These are phyloP conservation scores for Penicillium odoratum DNA, from an alignment of 495 filamentous ascomycete genomes.

Conservation along the genomic window DNA sequence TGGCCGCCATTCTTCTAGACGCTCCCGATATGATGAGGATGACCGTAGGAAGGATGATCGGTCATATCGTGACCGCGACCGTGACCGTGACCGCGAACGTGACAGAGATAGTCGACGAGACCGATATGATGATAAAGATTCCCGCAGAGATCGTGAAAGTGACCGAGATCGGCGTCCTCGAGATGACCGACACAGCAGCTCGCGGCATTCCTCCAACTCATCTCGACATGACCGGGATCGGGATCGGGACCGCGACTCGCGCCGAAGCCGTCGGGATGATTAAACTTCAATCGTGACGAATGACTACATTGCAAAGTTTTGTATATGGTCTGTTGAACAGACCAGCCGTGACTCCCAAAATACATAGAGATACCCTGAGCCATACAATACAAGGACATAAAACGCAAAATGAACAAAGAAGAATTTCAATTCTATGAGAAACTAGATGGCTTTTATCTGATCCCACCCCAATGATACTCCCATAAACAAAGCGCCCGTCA, in stretches of 20 bases:
- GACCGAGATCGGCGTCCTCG: conserved; percentile 29
- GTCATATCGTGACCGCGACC: conserved; percentile 34
- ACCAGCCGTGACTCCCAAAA: conserved; percentile 3
- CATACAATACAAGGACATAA: conserved; percentile 1
- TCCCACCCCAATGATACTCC: conserved; percentile 27
- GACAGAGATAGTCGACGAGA: conserved; percentile 30
- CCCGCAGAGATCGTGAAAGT: conserved; percentile 38
- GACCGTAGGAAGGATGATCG: conserved; percentile 31
- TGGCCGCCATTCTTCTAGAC: conserved; percentile 32
- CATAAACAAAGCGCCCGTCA: conserved; percentile 31
- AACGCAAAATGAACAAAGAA: conserved; percentile 11
- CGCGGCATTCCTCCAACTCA: conserved; percentile 37
- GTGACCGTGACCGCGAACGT: conserved; percentile 19
- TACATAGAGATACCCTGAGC: conserved; percentile 26
- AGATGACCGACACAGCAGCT: conserved; percentile 38
- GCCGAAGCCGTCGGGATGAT: conserved; percentile 35
- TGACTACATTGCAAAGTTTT: conserved; percentile 1
- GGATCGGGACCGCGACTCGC: conserved; percentile 35
- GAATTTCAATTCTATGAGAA: conserved; percentile 28
- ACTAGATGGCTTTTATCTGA: conserved; percentile 29
- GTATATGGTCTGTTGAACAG: conserved; percentile 7
- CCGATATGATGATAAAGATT: conserved; percentile 29
- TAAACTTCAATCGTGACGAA: conserved; percentile 14
- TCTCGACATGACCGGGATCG: conserved; percentile 35
- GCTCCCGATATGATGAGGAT: conserved; percentile 35